A percentile compares a stretch with the other conserved stretches of the same genome.
These are phyloP conservation scores for Suillus spraguei DNA, from an alignment of 768 basidiomycete genomes.

Conservation along the genomic window DNA sequence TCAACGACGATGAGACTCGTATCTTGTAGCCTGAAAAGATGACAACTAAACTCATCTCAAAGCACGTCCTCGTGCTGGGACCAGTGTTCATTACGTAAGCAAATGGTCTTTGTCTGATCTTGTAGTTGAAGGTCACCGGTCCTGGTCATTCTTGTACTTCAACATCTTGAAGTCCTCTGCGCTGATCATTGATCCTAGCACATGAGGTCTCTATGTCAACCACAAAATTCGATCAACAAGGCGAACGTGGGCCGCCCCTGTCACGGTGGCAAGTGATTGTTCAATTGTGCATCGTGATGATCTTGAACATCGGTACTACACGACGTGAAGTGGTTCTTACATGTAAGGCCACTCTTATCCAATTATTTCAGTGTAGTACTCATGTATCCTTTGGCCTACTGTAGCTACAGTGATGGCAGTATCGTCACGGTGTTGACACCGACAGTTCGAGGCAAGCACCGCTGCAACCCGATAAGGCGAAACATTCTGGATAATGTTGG, in stretches of 20 bases:
- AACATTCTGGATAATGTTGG: conserved; percentile 63
- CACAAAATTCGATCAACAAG: conserved; percentile 57
- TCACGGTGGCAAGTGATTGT: neutral
- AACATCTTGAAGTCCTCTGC: neutral
- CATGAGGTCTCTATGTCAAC: conserved; percentile 42
- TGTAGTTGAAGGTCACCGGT: too few species aligned
- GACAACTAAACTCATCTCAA: conserved; percentile 3
- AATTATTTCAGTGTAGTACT: neutral
- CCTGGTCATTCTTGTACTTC: neutral
- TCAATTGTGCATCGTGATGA: conserved; percentile 45
- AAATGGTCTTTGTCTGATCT: neutral
- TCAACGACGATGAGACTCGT: conserved; percentile 9
- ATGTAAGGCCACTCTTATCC: conserved; percentile 37
- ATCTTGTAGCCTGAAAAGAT: conserved; percentile 5
- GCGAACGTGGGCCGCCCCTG: conserved; percentile 48
- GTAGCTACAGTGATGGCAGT: conserved; percentile 51
- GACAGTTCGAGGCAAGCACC: conserved; percentile 43
- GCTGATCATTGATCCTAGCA: neutral
- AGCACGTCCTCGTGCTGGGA: neutral
- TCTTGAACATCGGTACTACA: conserved; percentile 55
- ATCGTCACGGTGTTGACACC: conserved; percentile 48
- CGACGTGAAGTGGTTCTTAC: conserved; percentile 71
- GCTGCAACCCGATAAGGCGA: conserved; percentile 36
- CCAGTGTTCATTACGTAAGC: conserved; percentile 1
- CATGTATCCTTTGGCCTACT: conserved; percentile 32